phyloP scores from a whole-genome alignment of 352 stramenopile genomes.

The Pythium sukuiense region DNA sequence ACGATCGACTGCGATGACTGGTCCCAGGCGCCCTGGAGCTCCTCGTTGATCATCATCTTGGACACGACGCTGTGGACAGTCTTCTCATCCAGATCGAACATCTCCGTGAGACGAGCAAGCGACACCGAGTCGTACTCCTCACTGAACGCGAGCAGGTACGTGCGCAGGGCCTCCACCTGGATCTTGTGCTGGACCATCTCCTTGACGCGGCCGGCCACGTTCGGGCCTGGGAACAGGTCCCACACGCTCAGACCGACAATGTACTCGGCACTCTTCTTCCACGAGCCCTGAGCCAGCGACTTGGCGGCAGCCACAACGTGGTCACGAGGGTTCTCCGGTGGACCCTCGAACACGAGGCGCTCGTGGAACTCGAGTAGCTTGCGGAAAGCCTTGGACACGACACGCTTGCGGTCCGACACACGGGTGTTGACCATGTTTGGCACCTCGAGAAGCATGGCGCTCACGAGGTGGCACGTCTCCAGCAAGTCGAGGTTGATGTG shows the following conservation, averaged over 20 bases:
- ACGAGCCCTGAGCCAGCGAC: constrained; percentile 94
- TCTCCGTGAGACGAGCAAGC: constrained; percentile 93
- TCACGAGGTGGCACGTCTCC: constrained; percentile 97
- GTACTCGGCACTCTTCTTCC: constrained; percentile 90
- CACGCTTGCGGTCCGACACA: constrained; percentile 77
- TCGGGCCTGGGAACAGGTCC: constrained; percentile 93
- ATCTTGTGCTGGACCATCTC: constrained; percentile 93
- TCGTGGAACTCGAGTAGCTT: constrained; percentile 91
- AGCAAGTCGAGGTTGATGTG: constrained; percentile 99
- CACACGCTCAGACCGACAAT: constrained; percentile 92
- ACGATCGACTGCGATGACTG: constrained; percentile 97
- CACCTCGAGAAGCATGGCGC: constrained; percentile 98
- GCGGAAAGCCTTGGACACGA: constrained; percentile 95
- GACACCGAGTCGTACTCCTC: constrained; percentile 96
- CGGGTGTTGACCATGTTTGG: constrained; percentile 95
- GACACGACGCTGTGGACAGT: constrained; percentile 97
- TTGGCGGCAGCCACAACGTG: constrained; percentile 96
- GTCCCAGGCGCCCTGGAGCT: constrained; percentile 97
- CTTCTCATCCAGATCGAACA: constrained; percentile 97
- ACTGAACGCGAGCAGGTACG: constrained; percentile 96
- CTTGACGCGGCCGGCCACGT: constrained; percentile 82
- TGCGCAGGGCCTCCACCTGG: constrained; percentile 95
- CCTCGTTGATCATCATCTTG: constrained; percentile 99
- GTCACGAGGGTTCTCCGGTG: constrained; percentile 97
- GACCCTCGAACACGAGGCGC: constrained; percentile 95